Evolutionary conservation across 1,139 yeast species (phyloP).

Genomic region (Sugiyamaella grinbergsii): DNA sequence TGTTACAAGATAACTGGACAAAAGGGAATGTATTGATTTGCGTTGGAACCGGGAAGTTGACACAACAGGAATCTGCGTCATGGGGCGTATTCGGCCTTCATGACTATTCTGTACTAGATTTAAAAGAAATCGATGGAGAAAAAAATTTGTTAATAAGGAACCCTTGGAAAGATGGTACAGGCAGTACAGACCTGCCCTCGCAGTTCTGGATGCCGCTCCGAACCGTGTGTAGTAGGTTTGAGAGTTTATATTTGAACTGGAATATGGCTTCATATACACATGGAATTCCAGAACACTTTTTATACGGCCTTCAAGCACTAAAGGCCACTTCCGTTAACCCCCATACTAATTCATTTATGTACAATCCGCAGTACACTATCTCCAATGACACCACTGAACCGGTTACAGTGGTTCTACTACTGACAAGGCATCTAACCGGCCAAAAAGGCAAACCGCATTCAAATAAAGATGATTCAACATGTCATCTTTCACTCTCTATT

Average conservation of each 20-base stretch:
- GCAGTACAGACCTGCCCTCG: background rate
- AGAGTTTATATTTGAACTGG: constrained; percentile 71
- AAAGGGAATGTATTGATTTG: constrained; percentile 54
- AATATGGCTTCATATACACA: constrained; percentile 47
- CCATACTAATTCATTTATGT: constrained; percentile 33
- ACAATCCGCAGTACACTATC: constrained; percentile 55
- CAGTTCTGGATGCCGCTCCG: constrained; percentile 41
- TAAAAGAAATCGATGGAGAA: constrained; percentile 35
- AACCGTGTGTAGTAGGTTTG: constrained; percentile 51
- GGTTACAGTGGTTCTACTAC: constrained; percentile 53
- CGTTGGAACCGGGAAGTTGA: constrained; percentile 64
- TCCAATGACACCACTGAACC: constrained; percentile 40
- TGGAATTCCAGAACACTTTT: constrained; percentile 44
- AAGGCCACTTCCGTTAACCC: background rate
- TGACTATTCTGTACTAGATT: constrained; percentile 61
- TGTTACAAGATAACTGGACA: constrained; percentile 40
- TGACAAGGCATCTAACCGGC: constrained; percentile 43
- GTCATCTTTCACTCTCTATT: constrained; percentile 32
- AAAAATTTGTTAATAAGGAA: constrained; percentile 50
- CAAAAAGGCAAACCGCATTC: constrained; percentile 11
- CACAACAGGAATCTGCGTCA: constrained; percentile 45
- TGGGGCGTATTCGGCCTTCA: constrained; percentile 59
- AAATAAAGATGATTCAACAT: background rate
- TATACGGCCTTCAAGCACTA: constrained; percentile 30
- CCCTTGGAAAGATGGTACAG: constrained; percentile 50